Conservation (phyloP, 805 yeast species). For the Sugiyamaella lignohabitans region DNA sequence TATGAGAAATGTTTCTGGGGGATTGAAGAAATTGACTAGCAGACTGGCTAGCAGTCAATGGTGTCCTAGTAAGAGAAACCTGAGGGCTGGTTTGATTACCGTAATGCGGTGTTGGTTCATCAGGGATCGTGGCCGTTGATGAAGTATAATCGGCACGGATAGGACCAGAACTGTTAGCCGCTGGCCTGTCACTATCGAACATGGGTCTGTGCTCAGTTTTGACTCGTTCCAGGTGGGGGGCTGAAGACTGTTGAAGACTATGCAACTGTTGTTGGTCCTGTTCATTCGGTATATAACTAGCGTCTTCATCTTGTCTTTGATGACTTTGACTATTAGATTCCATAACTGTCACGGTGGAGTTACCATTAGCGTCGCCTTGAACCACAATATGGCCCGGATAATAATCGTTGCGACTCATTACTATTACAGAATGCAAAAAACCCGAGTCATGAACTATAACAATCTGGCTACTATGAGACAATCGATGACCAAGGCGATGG, state of each 20-base stretch:
- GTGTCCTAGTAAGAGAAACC: too few species aligned
- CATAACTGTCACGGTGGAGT: too few species aligned
- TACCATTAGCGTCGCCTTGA: too few species aligned
- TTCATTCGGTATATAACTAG: too few species aligned
- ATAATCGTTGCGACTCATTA: background rate
- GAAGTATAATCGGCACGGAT: conserved; percentile 7
- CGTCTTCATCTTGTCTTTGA: too few species aligned
- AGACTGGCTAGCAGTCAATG: background rate
- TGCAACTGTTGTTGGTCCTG: too few species aligned
- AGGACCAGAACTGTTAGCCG: background rate
- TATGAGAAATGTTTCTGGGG: background rate
- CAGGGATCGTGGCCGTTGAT: conserved; percentile 6
- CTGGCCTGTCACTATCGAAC: background rate
- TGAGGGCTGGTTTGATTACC: background rate
- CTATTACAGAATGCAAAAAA: too few species aligned
- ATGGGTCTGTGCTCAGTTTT: background rate
- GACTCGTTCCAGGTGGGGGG: background rate
- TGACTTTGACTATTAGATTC: too few species aligned
- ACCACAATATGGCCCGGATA: too few species aligned
- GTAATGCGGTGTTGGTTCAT: background rate
- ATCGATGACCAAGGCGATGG: background rate
- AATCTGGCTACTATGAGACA: background rate
- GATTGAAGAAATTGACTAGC: background rate
- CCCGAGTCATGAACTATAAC: background rate
- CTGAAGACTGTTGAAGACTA: background rate